A percentile compares a stretch with the other conserved stretches of the same genome.
These are phyloP conservation scores for Cryptosporidium baileyi DNA, from an alignment of 169 alveolate species.

Conservation along the genomic window DNA sequence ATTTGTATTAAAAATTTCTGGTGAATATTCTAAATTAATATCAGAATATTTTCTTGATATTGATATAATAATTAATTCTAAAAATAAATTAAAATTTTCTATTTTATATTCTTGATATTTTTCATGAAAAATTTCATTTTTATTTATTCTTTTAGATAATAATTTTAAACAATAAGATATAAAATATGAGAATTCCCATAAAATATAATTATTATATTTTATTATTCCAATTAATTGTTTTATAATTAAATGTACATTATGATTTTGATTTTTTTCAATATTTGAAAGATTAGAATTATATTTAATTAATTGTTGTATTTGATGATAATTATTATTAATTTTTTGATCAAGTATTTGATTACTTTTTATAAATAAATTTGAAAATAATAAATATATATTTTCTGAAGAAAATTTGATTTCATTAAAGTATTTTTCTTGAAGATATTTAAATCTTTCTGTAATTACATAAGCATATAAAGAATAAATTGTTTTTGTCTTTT, in stretches of 20 bases:
- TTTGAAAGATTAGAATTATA: neutral
- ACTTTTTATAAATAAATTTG: neutral
- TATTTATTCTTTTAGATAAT: neutral
- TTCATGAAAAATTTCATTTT: neutral
- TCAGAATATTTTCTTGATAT: neutral
- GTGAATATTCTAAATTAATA: neutral
- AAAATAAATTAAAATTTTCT: neutral
- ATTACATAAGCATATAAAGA: neutral
- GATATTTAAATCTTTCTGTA: slow-evolving; percentile 33
- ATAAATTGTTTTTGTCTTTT: slow-evolving; percentile 10
- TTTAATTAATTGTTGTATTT: too few relatives aligned
- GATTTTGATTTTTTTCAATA: neutral
- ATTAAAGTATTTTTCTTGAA: neutral
- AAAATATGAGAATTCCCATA: slow-evolving; percentile 1
- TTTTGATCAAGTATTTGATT: too few relatives aligned
- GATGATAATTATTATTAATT: too few relatives aligned
- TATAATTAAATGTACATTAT: neutral
- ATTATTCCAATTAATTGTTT: slow-evolving; percentile 16
- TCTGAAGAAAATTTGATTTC: slow-evolving; percentile 5
- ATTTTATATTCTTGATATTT: neutral
- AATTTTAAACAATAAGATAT: neutral
- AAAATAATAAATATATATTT: neutral
- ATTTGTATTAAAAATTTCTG: neutral
- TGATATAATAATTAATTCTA: neutral
- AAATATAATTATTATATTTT: neutral